phyloP scores from a whole-genome alignment of 2,329 filamentous ascomycete species.

The Alternaria ethzedia region DNA sequence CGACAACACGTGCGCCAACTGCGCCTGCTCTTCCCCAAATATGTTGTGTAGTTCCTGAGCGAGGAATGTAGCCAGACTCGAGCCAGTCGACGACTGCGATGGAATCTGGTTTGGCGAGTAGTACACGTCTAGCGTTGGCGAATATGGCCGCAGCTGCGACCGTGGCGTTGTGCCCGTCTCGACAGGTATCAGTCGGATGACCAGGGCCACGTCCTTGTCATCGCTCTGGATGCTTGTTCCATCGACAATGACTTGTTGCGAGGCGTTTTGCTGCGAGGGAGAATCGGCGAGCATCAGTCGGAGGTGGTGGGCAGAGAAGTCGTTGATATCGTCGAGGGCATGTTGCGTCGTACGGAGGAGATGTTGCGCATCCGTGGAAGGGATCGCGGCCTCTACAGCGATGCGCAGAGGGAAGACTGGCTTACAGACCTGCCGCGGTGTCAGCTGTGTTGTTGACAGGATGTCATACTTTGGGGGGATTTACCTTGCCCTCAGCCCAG shows the following conservation, averaged over 20 bases:
- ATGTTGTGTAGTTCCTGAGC: constrained; percentile 77
- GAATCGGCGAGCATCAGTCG: constrained; percentile 66
- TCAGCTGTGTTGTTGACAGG: constrained; percentile 3
- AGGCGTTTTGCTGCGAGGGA: constrained; percentile 38
- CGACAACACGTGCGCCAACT: constrained; percentile 63
- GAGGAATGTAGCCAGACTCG: constrained; percentile 76
- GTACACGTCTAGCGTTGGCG: constrained; percentile 75
- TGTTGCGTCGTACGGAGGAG: constrained; percentile 83
- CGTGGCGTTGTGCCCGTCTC: constrained; percentile 59
- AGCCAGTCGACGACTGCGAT: constrained; percentile 71
- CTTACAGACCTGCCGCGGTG: constrained; percentile 72
- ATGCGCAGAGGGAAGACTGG: constrained; percentile 88
- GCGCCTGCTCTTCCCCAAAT: constrained; percentile 87
- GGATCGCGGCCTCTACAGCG: constrained; percentile 73
- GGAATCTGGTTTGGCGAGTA: constrained; percentile 75
- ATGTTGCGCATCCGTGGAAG: constrained; percentile 71
- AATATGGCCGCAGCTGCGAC: constrained; percentile 71
- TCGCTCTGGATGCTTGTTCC: constrained; percentile 37
- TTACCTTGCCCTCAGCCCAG: constrained; percentile 89
- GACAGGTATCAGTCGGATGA: constrained; percentile 72
- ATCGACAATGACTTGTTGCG: constrained; percentile 39
- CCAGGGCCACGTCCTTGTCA: constrained; percentile 66
- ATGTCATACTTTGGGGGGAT: not conserved
- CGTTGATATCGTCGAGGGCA: constrained; percentile 83
- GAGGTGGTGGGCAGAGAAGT: constrained; percentile 84